A percentile compares a stretch with the other conserved stretches of the same genome.
phyloP scores from a whole-genome alignment of 257 asterid species.

The Mitragyna speciosa region DNA sequence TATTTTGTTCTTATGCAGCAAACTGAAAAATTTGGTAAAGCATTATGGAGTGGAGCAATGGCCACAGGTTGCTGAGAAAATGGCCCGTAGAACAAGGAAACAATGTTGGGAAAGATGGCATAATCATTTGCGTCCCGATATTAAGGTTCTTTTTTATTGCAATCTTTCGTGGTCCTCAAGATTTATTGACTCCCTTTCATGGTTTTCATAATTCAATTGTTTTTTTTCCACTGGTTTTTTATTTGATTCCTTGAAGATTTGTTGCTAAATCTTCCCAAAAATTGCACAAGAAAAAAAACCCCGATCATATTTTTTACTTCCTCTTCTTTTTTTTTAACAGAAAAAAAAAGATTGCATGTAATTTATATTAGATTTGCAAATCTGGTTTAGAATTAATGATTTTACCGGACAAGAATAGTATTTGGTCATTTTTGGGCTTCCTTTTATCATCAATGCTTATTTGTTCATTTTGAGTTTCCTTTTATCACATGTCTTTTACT shows the following conservation, averaged over 20 bases:
- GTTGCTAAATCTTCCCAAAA: background rate
- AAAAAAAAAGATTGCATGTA: no score
- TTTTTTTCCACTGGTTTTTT: background rate
- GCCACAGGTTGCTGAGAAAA: constrained; percentile 54
- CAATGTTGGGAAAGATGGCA: constrained; percentile 84
- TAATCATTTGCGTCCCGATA: constrained; percentile 70
- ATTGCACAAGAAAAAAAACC: background rate
- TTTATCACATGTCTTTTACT: background rate
- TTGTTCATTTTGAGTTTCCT: no score
- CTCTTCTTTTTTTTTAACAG: background rate
- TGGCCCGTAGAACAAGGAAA: constrained; percentile 71
- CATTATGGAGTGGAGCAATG: constrained; percentile 52
- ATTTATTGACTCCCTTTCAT: background rate
- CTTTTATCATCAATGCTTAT: background rate
- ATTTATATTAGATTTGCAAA: background rate
- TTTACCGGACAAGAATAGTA: background rate
- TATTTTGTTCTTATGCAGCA: constrained; percentile 31
- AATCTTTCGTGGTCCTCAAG: background rate
- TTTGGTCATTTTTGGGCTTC: background rate
- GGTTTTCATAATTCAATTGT: background rate
- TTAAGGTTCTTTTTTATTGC: constrained; percentile 42
- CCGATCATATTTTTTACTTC: no score
- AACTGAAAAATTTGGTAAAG: constrained; percentile 42
- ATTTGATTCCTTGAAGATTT: background rate
- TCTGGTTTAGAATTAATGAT: background rate